Base-by-base conservation (phyloP, 352 stramenopile genomes). In the Phytophthora hibernalis region DNA sequence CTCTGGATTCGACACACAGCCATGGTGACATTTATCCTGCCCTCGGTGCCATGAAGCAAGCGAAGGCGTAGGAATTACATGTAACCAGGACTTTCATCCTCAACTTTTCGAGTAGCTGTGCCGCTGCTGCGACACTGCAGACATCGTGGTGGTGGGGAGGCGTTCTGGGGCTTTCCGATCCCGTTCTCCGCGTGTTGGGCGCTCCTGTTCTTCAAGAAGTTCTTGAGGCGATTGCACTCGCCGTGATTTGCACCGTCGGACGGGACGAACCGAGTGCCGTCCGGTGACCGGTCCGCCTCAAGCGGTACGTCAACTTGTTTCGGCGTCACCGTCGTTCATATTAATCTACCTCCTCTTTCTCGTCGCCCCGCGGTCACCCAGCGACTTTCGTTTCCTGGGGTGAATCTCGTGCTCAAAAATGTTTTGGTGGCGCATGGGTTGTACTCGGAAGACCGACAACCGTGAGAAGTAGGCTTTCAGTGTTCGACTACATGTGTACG, bases 121-220 rank as follows among this genome's bases (percentile, higher is more conserved):
- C 60, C 18, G 42, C 40, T 9, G 47, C 20, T 51, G 49, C 52
- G 21, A 63, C 58, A 58, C 37, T 26, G 35, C 37, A 21, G 52
- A 61, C 44, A 52, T 56, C 26, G 38, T 64, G 26, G 44, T 72
- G 47, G 52, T n/a, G n/a, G 37, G 38, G 40, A 49, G 35, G n/a
- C n/a, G n/a, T 37, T 52, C 16, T 71, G 65, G 47, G 47, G 69
- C 45, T 67, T 74, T 40, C 67, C 67, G 30, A 44, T 77, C 30
- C 61, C 51, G 30, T 78, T 75, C 55, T 49, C 74, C 18, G 50
- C 9, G 57, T 58, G 49, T n/a, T 61, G 35, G 54, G 37, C 4
- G 20, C 26, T 57, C 48, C 53, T 12, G 28, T 33, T 33, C 24
- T 28, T 28, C 24, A 28, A 28, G 24, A 28, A 28, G 28, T 44